Conservation (phyloP, 2,329 filamentous ascomycete species). For the Cladophialophora immunda region DNA sequence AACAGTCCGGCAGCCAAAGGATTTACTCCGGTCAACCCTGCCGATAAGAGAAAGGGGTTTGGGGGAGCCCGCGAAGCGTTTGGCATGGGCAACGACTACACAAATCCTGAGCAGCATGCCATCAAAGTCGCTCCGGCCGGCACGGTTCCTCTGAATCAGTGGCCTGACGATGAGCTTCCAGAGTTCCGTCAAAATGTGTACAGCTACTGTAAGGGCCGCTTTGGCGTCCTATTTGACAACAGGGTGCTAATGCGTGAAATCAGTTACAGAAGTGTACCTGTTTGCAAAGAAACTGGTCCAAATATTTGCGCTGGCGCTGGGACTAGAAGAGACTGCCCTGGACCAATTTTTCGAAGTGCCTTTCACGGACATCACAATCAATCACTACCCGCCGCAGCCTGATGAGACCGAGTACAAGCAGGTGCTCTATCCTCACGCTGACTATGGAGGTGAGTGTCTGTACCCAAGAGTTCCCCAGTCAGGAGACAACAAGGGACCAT, state of each 20-base stretch:
- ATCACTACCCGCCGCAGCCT: conserved; percentile 21
- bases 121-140: conserved; percentile 20
- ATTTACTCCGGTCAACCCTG: conserved; percentile 22
- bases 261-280: conserved; percentile 18
- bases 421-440: conserved; percentile 20
- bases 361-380: conserved; percentile 24
- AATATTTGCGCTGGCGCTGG: conserved; percentile 23
- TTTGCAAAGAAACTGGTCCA: conserved; percentile 18
- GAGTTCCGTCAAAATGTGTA: conserved; percentile 15
- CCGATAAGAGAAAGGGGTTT: conserved; percentile 20
- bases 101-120: conserved; percentile 19
- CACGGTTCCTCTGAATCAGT: conserved; percentile 20
- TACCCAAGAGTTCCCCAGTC: not conserved
- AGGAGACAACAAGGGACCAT: not conserved
- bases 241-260: not conserved
- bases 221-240: too few species aligned
- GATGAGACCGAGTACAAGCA: conserved; percentile 12
- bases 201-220: conserved; percentile 16
- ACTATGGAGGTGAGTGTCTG: conserved; percentile 21
- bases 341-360: conserved; percentile 18
- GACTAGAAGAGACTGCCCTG: conserved; percentile 20
- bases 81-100: conserved; percentile 20
- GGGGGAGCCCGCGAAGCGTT: conserved; percentile 18
- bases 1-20: conserved; percentile 20
- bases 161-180: conserved; percentile 20